Evolutionary conservation across 2,329 filamentous ascomycete species (phyloP).

Genomic region (Aspergillus sp.): DNA sequence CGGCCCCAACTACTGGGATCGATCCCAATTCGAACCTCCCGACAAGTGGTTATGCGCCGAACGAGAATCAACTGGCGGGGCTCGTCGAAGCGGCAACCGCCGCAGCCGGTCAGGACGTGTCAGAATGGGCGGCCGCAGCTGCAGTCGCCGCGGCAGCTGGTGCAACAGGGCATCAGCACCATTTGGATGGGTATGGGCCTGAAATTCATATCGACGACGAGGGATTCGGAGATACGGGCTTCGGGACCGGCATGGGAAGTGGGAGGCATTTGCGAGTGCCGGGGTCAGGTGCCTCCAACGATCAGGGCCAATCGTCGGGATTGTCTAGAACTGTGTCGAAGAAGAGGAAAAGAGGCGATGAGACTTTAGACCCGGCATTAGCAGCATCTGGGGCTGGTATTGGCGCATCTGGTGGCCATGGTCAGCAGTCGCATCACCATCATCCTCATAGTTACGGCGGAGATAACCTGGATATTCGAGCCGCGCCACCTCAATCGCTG

Average conservation of each 20-base stretch:
- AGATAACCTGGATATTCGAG: slow-evolving; percentile 37
- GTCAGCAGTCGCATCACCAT: slow-evolving; percentile 25
- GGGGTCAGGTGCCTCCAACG: slow-evolving; percentile 21
- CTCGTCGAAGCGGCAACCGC: slow-evolving; percentile 48
- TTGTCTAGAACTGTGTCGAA: slow-evolving; percentile 37
- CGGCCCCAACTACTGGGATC: slow-evolving; percentile 26
- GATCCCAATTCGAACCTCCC: slow-evolving; percentile 31
- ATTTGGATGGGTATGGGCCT: slow-evolving; percentile 39
- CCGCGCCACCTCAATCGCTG: slow-evolving; percentile 37
- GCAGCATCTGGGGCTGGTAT: slow-evolving; percentile 23
- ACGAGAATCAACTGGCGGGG: slow-evolving; percentile 46
- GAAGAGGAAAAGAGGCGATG: slow-evolving; percentile 43
- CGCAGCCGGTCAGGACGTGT: slow-evolving; percentile 41
- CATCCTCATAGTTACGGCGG: slow-evolving; percentile 28
- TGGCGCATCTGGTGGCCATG: slow-evolving; percentile 21
- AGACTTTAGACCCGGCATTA: slow-evolving; percentile 38
- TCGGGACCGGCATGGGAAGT: slow-evolving; percentile 27
- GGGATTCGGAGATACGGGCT: slow-evolving; percentile 36
- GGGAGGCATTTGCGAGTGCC: slow-evolving; percentile 28
- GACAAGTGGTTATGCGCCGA: slow-evolving; percentile 34
- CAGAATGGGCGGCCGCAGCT: slow-evolving; percentile 43
- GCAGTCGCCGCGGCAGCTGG: slow-evolving; percentile 50
- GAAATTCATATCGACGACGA: slow-evolving; percentile 43
- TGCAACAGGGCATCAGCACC: slow-evolving; percentile 42
- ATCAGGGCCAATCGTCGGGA: slow-evolving; percentile 29